phyloP scores from a whole-genome alignment of 441 rosid genomes.

The Erodium texanum region DNA sequence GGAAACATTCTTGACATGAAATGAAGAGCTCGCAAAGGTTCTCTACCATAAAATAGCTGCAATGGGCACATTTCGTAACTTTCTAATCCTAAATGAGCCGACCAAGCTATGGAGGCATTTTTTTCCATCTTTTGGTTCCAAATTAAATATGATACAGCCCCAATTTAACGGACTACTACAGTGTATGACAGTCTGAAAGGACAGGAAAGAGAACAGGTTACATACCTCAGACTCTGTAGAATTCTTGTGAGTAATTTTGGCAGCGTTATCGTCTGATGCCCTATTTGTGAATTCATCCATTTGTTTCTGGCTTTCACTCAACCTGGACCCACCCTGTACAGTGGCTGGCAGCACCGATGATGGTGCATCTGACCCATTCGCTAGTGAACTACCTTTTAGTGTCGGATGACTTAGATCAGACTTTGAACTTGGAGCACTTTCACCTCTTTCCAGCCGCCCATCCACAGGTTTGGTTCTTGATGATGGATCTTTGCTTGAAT shows the following conservation, averaged over 20 bases:
- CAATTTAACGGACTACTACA: neutral
- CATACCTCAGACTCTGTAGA: conserved; percentile 58
- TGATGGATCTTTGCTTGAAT: conserved; percentile 49
- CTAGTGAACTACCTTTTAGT: conserved; percentile 44
- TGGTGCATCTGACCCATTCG: conserved; percentile 50
- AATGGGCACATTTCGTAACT: neutral
- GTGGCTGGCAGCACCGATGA: conserved; percentile 28
- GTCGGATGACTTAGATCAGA: conserved; percentile 58
- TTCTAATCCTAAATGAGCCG: neutral
- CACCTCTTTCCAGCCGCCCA: conserved; percentile 61
- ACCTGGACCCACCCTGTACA: conserved; percentile 35
- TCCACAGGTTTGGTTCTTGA: conserved; percentile 56
- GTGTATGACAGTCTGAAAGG: neutral
- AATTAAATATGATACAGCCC: neutral
- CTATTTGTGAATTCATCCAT: conserved; percentile 42
- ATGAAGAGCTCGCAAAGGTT: neutral
- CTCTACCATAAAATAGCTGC: neutral
- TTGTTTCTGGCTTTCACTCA: conserved; percentile 46
- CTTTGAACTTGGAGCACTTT: conserved; percentile 37
- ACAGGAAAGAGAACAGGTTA: neutral
- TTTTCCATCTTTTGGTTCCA: neutral
- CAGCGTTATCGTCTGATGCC: conserved; percentile 40
- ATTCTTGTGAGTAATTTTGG: conserved; percentile 42
- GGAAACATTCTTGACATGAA: neutral
- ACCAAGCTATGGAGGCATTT: neutral